Evolutionary conservation across 306 rosid genomes (phyloP).

Genomic region (Sesbania bispinosa): DNA sequence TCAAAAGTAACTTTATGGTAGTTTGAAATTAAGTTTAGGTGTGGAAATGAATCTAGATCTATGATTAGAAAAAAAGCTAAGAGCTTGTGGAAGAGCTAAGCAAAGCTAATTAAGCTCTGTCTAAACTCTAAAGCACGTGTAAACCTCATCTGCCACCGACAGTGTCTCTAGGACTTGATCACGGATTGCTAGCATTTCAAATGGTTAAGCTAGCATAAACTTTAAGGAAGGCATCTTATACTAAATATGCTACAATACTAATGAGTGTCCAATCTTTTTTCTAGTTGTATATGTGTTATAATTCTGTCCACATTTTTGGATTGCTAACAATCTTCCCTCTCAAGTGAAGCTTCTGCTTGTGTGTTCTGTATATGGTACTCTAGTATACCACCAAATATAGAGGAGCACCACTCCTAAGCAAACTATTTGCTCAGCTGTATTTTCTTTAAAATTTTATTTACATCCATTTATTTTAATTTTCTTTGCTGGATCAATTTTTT

Average conservation of each 20-base stretch:
- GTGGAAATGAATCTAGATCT: conserved; percentile 24
- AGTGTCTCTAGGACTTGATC: conserved; percentile 30
- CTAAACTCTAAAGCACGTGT: conserved; percentile 23
- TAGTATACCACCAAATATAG: background rate
- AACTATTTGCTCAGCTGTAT: conserved; percentile 17
- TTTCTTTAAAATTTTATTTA: background rate
- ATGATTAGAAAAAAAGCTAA: background rate
- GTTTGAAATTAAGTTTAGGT: conserved; percentile 11
- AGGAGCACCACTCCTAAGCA: conserved; percentile 23
- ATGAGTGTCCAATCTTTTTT: conserved; percentile 29
- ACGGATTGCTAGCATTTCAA: conserved; percentile 31
- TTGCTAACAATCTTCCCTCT: conserved; percentile 49
- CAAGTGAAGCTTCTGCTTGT: conserved; percentile 46
- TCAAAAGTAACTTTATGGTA: conserved; percentile 21
- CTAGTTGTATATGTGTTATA: conserved; percentile 34
- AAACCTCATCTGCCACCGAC: conserved; percentile 31
- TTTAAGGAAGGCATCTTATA: conserved; percentile 41
- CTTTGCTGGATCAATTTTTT: background rate
- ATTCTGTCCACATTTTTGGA: conserved; percentile 34
- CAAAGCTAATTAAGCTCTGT: conserved; percentile 5
- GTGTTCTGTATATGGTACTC: conserved; percentile 15
- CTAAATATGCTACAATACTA: conserved; percentile 25
- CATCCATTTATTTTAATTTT: background rate
- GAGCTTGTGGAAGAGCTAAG: conserved; percentile 31
- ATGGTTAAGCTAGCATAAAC: conserved; percentile 33